Base-by-base conservation (phyloP, 371 early-diverging fungal genomes). In the Chytridiales sp. region DNA sequence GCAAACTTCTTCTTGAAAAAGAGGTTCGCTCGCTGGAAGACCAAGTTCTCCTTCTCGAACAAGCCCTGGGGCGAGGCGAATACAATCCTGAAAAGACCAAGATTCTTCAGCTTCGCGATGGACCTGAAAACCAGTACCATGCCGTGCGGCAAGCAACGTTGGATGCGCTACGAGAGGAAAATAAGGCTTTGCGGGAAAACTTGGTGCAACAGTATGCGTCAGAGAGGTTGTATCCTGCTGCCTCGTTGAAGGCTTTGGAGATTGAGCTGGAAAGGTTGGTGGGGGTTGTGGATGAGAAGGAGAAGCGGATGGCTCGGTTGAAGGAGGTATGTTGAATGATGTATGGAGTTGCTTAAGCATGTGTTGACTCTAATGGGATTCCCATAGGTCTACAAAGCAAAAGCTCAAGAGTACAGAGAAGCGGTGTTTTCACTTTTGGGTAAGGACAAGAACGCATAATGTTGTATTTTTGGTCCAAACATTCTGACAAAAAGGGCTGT, bases 31-130 rank as follows among this genome's bases (percentile, higher is more conserved):
- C 59, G 11, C 51, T 69, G 8, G 66, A 72, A 35, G 39, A 49
- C 11, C 72, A 83, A 52, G 54, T 78, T 1, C 64, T 64, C 22
- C 68, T 74, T 13, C 72, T 85, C 30, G 83, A 86, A 66, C 71
- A 67, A 31, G 79, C 81, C 29, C 66, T 86, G 13, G 89, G 85
- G 27, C 73, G 81, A 13, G 87, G 90, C 4, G 86, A 84, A 22
- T 85, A 77, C 64, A 78, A 88, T 56, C 76, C 77, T 5, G 56
- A 63, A 17, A 79, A 77, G 8, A n/a, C 32, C 11, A 43, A 67
- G 40, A 75, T 91, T 5, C 69, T 93, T 49, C 79, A 85, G 69
- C 67, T 92, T 4, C 74, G 74, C 17, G 86, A 89, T 31, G 92
- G 90, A 62, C 93, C 92, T 4, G 81, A 87, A 2, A 72, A 84